Conservation (phyloP, 2,329 filamentous ascomycete species). For the Claviceps sp. region DNA sequence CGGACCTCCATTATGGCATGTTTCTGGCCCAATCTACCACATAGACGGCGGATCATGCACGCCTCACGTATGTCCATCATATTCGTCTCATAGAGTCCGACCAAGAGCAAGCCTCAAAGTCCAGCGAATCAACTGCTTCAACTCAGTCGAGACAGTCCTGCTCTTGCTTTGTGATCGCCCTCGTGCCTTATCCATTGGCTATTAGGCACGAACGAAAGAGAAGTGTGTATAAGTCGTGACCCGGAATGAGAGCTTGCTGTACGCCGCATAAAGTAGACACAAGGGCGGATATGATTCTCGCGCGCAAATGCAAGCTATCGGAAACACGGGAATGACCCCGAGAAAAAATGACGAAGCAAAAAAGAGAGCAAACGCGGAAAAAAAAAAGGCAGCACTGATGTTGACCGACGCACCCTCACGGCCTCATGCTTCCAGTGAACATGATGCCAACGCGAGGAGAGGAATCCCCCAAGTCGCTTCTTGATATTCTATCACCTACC, state of each 20-base stretch:
- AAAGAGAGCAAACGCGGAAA: not conserved
- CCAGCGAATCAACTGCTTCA: not conserved
- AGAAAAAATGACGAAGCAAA: not conserved
- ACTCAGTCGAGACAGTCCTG: not conserved
- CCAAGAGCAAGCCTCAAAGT: not conserved
- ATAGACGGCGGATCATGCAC: not conserved
- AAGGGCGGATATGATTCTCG: not conserved
- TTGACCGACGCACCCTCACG: not conserved
- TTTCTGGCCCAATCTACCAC: not conserved
- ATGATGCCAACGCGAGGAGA: not conserved
- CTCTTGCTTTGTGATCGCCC: not conserved
- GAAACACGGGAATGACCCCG: not conserved
- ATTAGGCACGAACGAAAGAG: not conserved
- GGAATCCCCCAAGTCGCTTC: not conserved
- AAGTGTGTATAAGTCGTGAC: not conserved
- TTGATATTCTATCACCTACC: not conserved
- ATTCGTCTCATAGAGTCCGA: not conserved
- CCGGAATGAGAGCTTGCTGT: not conserved
- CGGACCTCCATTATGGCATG: not conserved
- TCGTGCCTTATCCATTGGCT: not conserved
- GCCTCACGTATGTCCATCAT: not conserved
- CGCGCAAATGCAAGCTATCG: not conserved
- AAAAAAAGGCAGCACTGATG: not conserved
- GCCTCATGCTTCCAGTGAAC: not conserved
- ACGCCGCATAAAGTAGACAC: not conserved